Percentiles rank a stretch among this genome's conserved stretches.
Evolutionary conservation across 1,284 basidiomycete genomes (phyloP).

Genomic region (Earliella scabrosa): DNA sequence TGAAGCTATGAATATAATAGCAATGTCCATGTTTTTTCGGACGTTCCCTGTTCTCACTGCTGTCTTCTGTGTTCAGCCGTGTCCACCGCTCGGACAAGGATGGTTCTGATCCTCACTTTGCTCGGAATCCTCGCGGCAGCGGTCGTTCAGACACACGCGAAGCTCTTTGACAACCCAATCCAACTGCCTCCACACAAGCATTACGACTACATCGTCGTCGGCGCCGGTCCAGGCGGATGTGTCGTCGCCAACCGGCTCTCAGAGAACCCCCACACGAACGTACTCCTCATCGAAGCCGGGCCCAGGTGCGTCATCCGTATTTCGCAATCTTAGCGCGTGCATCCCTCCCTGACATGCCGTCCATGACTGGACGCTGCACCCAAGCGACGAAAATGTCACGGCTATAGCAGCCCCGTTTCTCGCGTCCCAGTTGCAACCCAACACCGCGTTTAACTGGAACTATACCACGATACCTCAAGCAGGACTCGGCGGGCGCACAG

Average conservation of each 20-base stretch:
- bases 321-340: too few species aligned
- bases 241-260: conserved; percentile 26
- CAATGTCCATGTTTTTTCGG: too few species aligned
- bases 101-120: too few species aligned
- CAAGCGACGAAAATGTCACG: conserved; percentile 31
- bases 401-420: conserved; percentile 31
- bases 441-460: conserved; percentile 37
- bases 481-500: conserved; percentile 32
- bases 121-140: too few species aligned
- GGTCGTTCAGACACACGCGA: background rate
- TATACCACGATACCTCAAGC: conserved; percentile 41
- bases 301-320: conserved; percentile 1
- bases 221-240: conserved; percentile 18
- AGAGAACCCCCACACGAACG: conserved; percentile 17
- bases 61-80: too few species aligned
- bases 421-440: conserved; percentile 19
- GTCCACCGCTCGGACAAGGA: too few species aligned
- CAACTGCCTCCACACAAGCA: background rate
- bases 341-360: too few species aligned
- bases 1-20: too few species aligned
- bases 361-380: too few species aligned
- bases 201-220: conserved; percentile 12
- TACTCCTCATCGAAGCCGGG: conserved; percentile 30
- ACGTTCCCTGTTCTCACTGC: too few species aligned
- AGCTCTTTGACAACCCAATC: background rate